Evolutionary conservation across 2,329 filamentous ascomycete genomes (phyloP).

Genomic region (Golovinomyces cichoracearum): DNA sequence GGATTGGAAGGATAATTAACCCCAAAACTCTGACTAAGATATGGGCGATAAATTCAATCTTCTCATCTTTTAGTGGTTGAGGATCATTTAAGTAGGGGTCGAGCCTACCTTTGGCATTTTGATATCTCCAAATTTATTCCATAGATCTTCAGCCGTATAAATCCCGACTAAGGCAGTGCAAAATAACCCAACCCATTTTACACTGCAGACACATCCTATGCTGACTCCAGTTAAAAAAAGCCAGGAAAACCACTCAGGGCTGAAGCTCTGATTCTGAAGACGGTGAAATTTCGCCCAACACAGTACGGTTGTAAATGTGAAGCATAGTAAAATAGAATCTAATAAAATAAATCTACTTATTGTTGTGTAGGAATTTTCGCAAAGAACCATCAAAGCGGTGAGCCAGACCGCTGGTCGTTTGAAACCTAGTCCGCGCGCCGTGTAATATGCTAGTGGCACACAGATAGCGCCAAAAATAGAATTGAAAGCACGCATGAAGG

Average conservation of each 20-base stretch:
- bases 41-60: slow-evolving; percentile 47
- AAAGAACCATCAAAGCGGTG: slow-evolving; percentile 86
- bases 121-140: slow-evolving; percentile 88
- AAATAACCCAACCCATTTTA: slow-evolving; percentile 95
- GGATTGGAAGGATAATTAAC: slow-evolving; percentile 63
- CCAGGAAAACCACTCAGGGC: slow-evolving; percentile 82
- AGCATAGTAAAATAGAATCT: slow-evolving; percentile 95
- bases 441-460: slow-evolving; percentile 84
- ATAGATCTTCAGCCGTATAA: slow-evolving; percentile 88
- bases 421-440: slow-evolving; percentile 71
- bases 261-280: slow-evolving; percentile 63
- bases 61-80: slow-evolving; percentile 8
- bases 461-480: slow-evolving; percentile 79
- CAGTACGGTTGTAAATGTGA: slow-evolving; percentile 89
- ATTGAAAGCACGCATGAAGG: slow-evolving; percentile 97
- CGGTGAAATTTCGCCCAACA: slow-evolving; percentile 96
- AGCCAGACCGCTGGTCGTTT: slow-evolving; percentile 76
- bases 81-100: neutral
- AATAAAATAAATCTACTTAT: slow-evolving; percentile 96
- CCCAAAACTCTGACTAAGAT: slow-evolving; percentile 56
- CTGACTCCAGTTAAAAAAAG: slow-evolving; percentile 78
- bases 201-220: slow-evolving; percentile 93
- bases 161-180: slow-evolving; percentile 82
- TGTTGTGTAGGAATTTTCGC: slow-evolving; percentile 97
- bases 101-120: slow-evolving; percentile 54